Percentiles rank a stretch among this genome's conserved stretches.
Evolutionary conservation across 441 rosid species (phyloP).

Genomic region (Populus hybrid): DNA sequence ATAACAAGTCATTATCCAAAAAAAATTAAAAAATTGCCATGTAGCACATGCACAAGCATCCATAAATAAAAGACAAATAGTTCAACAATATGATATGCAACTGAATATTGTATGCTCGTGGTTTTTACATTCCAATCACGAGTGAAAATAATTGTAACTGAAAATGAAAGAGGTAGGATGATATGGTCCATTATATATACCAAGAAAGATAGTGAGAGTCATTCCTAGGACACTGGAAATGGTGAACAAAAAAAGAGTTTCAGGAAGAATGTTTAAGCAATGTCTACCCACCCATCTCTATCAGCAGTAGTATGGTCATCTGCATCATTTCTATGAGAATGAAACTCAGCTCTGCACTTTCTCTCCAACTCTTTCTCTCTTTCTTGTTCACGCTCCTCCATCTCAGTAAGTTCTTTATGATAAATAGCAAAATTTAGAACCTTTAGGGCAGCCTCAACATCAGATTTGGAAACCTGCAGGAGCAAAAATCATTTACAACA

Average conservation of each 20-base stretch:
- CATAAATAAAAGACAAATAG: too few species aligned
- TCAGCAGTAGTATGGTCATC: constrained; percentile 27
- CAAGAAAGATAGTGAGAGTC: not conserved
- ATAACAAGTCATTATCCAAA: too few species aligned
- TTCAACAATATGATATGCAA: too few species aligned
- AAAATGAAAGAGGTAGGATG: not conserved
- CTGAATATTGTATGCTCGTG: too few species aligned
- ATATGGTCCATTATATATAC: not conserved
- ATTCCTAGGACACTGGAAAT: not conserved
- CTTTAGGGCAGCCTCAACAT: constrained; percentile 90
- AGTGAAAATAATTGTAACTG: too few species aligned
- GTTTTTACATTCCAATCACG: too few species aligned
- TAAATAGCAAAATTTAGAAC: constrained; percentile 94
- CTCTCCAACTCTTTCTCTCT: constrained; percentile 64
- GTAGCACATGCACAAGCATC: too few species aligned
- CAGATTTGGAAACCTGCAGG: constrained; percentile 67
- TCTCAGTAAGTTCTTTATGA: constrained; percentile 92
- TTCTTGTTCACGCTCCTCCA: constrained; percentile 93
- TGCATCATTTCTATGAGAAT: constrained; percentile 25
- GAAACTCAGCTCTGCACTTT: constrained; percentile 39
- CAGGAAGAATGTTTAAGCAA: not conserved
- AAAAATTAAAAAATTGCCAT: too few species aligned
- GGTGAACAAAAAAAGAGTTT: not conserved
- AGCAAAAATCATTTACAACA: constrained; percentile 1
- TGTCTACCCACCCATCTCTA: constrained; percentile 45